Conservation (phyloP, 164 flowering plant genomes). For the Magnolia sinica region DNA sequence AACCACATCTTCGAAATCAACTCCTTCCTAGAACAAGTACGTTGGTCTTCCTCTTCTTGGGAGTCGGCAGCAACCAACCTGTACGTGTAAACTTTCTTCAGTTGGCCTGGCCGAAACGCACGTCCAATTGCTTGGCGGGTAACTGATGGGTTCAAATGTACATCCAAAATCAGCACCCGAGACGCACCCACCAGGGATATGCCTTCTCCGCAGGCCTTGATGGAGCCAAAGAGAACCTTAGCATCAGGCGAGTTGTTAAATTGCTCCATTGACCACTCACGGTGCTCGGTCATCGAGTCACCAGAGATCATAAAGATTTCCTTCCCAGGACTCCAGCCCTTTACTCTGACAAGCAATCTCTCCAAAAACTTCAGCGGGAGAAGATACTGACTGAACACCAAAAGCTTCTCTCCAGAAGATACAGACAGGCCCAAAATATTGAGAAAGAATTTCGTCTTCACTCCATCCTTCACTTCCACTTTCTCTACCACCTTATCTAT, state of each 20-base stretch:
- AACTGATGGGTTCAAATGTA: conserved; percentile 84
- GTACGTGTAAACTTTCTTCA: conserved; percentile 60
- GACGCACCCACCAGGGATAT: conserved; percentile 96
- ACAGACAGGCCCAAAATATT: conserved; percentile 60
- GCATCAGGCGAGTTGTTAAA: conserved; percentile 78
- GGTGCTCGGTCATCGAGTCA: conserved; percentile 50
- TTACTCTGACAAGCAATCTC: conserved; percentile 42
- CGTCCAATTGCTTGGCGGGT: conserved; percentile 86
- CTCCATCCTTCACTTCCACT: conserved; percentile 63
- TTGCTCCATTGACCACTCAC: conserved; percentile 62
- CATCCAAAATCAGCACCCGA: conserved; percentile 69
- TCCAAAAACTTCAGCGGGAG: conserved; percentile 75
- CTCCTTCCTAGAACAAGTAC: conserved; percentile 67
- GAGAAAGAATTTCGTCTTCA: conserved; percentile 80
- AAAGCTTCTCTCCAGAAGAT: conserved; percentile 66
- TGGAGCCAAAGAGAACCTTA: conserved; percentile 78
- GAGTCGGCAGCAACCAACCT: conserved; percentile 76
- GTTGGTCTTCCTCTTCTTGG: conserved; percentile 72
- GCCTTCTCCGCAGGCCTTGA: conserved; percentile 94
- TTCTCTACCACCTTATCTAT: conserved; percentile 37
- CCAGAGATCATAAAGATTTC: conserved; percentile 77
- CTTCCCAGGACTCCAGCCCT: conserved; percentile 59
- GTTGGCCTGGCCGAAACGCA: conserved; percentile 91
- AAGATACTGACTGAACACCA: conserved; percentile 90
- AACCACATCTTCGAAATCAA: conserved; percentile 84